Evolutionary conservation across 805 yeast species (phyloP).

Genomic region (Jamesozyma spencerorum): DNA sequence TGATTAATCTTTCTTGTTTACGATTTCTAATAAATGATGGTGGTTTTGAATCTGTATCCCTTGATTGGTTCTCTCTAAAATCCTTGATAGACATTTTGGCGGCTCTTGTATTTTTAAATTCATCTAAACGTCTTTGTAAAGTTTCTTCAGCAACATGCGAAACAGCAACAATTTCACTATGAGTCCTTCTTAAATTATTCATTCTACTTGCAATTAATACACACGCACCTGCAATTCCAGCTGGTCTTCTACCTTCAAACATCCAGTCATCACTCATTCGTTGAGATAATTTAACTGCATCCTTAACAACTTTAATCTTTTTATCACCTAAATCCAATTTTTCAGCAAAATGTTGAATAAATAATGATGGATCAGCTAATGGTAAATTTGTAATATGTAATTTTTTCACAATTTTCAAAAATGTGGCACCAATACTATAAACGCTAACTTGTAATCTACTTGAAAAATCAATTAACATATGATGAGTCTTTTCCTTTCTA

Average conservation of each 20-base stretch:
- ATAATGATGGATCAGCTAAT: slow-evolving; percentile 86
- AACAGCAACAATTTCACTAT: slow-evolving; percentile 87
- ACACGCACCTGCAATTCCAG: slow-evolving; percentile 98
- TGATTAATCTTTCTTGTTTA: slow-evolving; percentile 36
- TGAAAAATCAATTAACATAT: slow-evolving; percentile 92
- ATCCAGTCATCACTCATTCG: slow-evolving; percentile 95
- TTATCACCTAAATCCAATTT: slow-evolving; percentile 71
- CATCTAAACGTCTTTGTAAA: slow-evolving; percentile 79
- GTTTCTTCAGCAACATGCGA: slow-evolving; percentile 95
- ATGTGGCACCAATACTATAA: slow-evolving; percentile 92
- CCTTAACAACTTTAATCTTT: slow-evolving; percentile 66
- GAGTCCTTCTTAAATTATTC: slow-evolving; percentile 89
- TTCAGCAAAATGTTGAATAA: slow-evolving; percentile 89
- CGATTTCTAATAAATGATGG: slow-evolving; percentile 72
- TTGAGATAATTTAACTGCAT: slow-evolving; percentile 78
- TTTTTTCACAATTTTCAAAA: slow-evolving; percentile 81
- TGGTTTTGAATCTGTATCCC: slow-evolving; percentile 44
- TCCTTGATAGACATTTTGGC: slow-evolving; percentile 63
- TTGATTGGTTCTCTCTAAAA: slow-evolving; percentile 42
- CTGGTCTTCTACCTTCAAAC: slow-evolving; percentile 93
- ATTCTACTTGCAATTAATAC: slow-evolving; percentile 86
- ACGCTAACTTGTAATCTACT: slow-evolving; percentile 85
- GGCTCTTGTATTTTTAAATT: slow-evolving; percentile 70
- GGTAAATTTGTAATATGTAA: slow-evolving; percentile 73
- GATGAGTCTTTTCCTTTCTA: slow-evolving; percentile 81